Conservation (phyloP, 2,329 filamentous ascomycete genomes). For the Exophiala mesophila region DNA sequence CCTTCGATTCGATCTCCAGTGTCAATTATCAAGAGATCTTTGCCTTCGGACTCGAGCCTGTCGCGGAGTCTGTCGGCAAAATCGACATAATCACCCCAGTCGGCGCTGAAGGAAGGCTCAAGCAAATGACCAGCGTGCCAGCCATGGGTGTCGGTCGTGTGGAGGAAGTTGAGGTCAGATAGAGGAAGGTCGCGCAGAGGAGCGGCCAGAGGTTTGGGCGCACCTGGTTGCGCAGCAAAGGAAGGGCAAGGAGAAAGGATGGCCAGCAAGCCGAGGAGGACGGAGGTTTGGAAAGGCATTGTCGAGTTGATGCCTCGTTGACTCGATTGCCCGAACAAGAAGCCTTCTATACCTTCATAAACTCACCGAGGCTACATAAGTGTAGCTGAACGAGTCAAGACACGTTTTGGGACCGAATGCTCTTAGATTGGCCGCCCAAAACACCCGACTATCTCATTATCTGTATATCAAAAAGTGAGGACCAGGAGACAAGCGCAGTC, state of each 20-base stretch:
- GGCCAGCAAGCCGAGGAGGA: conserved; percentile 12
- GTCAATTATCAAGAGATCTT: conserved; percentile 87
- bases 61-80: conserved; percentile 78
- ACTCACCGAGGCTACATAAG: too few species aligned
- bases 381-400: too few species aligned
- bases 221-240: conserved; percentile 67
- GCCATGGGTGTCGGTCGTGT: conserved; percentile 92
- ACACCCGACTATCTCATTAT: too few species aligned
- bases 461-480: too few species aligned
- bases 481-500: too few species aligned
- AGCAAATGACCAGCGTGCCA: conserved; percentile 92
- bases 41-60: conserved; percentile 70
- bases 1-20: conserved; percentile 92
- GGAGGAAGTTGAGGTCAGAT: conserved; percentile 96
- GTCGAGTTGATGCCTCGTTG: too few species aligned
- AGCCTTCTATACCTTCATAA: too few species aligned
- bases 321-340: too few species aligned
- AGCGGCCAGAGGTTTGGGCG: conserved; percentile 69
- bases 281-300: not conserved
- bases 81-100: conserved; percentile 97
- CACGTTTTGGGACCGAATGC: too few species aligned
- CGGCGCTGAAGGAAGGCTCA: conserved; percentile 90
- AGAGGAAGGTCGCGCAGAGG: conserved; percentile 80
- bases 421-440: too few species aligned
- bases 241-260: conserved; percentile 12